These are phyloP conservation scores for Xylaria palmicola DNA, from an alignment of 495 filamentous ascomycete genomes.

Conservation along the genomic window DNA sequence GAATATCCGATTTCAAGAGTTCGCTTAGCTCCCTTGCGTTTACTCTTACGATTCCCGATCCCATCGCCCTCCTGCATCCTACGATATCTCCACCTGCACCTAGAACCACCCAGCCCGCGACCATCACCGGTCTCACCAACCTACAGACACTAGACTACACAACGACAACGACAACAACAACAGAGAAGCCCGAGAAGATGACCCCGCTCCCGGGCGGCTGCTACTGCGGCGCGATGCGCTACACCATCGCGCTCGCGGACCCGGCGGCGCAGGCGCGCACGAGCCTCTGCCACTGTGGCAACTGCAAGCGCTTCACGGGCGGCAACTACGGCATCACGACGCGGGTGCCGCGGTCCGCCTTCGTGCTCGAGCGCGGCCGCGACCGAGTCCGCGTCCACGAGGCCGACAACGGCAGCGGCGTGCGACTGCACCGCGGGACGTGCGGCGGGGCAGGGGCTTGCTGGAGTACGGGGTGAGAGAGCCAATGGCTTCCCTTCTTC, in stretches of 20 bases:
- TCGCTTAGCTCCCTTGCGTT: too few relatives aligned
- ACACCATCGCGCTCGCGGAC: slow-evolving; percentile 29
- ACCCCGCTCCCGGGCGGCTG: slow-evolving; percentile 37
- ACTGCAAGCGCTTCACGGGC: slow-evolving; percentile 64
- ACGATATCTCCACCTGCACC: background rate
- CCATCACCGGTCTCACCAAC: background rate
- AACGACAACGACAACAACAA: background rate
- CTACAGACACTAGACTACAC: too few relatives aligned
- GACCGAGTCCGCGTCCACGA: slow-evolving; percentile 46
- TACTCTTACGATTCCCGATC: too few relatives aligned
- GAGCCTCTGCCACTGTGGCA: slow-evolving; percentile 64
- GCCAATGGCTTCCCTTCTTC: background rate
- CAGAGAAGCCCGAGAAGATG: slow-evolving; percentile 12
- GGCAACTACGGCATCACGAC: slow-evolving; percentile 62
- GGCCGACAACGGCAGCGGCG: slow-evolving; percentile 58
- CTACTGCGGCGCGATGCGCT: slow-evolving; percentile 41
- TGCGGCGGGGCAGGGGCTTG: slow-evolving; percentile 64
- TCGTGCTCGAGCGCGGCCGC: slow-evolving; percentile 38
- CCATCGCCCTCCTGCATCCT: too few relatives aligned
- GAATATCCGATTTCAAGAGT: background rate
- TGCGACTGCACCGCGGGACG: slow-evolving; percentile 59
- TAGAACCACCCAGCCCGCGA: background rate
- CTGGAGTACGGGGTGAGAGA: slow-evolving; percentile 60
- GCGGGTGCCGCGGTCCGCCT: slow-evolving; percentile 54
- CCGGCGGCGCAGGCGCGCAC: slow-evolving; percentile 59